A percentile compares a stretch with the other conserved stretches of the same genome.
phyloP scores from a whole-genome alignment of 805 yeast genomes.

The Candida adriatica region DNA sequence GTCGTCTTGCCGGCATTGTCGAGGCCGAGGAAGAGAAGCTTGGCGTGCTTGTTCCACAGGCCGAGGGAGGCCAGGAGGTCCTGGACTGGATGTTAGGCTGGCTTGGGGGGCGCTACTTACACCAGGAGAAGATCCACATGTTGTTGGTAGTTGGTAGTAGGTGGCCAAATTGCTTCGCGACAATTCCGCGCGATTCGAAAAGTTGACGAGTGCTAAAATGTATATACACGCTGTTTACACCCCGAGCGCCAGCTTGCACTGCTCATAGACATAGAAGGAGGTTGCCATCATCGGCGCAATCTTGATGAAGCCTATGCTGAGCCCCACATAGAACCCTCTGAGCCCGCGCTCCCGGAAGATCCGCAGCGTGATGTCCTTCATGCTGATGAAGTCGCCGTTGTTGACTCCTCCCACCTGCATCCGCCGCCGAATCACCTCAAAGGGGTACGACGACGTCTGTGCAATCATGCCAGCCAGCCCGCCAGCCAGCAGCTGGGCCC shows the following conservation, averaged over 20 bases:
- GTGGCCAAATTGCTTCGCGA: background rate
- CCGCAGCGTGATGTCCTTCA: slow-evolving; percentile 45
- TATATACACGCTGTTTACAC: slow-evolving; percentile 2
- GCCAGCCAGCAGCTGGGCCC: slow-evolving; percentile 94
- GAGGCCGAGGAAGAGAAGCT: slow-evolving; percentile 88
- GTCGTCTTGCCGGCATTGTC: slow-evolving; percentile 99
- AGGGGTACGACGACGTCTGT: slow-evolving; percentile 95
- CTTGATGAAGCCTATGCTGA: slow-evolving; percentile 91
- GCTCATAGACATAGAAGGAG: slow-evolving; percentile 89
- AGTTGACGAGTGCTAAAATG: too few relatives aligned
- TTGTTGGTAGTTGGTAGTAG: background rate
- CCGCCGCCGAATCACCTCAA: slow-evolving; percentile 89
- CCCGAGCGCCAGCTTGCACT: slow-evolving; percentile 65
- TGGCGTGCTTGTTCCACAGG: slow-evolving; percentile 91
- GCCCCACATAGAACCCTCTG: slow-evolving; percentile 88
- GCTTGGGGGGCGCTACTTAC: slow-evolving; percentile 24
- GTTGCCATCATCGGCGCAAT: slow-evolving; percentile 97
- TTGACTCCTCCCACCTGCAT: slow-evolving; percentile 90
- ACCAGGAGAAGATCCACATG: slow-evolving; percentile 43
- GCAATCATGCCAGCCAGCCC: slow-evolving; percentile 94
- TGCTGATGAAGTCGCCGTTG: slow-evolving; percentile 47
- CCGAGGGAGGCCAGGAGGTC: slow-evolving; percentile 76
- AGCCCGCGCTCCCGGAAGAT: slow-evolving; percentile 73
- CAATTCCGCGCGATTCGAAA: background rate
- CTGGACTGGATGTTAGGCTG: slow-evolving; percentile 12